These are phyloP conservation scores for Cyberlindnera euphorbiiphila DNA, from an alignment of 805 yeast species.

Conservation along the genomic window DNA sequence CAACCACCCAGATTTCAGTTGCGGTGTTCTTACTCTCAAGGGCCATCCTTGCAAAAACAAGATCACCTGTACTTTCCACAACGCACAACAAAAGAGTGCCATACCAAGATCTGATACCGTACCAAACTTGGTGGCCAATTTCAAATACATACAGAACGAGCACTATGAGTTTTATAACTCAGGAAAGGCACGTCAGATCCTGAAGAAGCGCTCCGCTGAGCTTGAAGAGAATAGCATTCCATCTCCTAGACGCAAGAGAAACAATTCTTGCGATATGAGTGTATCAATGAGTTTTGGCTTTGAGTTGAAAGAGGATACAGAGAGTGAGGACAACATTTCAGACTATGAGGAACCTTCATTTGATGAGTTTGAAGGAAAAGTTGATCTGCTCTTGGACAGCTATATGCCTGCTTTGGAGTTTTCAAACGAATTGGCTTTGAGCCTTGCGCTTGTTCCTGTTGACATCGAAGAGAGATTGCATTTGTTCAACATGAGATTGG, in stretches of 20 bases:
- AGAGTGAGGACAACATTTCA: neutral
- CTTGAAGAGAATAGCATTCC: neutral
- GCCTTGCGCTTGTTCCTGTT: neutral
- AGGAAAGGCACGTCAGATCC: constrained; percentile 1
- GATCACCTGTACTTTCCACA: constrained; percentile 17
- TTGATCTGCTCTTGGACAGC: neutral
- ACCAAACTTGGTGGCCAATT: constrained; percentile 16
- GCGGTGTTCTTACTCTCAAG: constrained; percentile 13
- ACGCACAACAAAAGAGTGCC: constrained; percentile 10
- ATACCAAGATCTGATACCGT: constrained; percentile 15
- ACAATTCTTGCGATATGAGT: constrained; percentile 3
- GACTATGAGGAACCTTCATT: neutral
- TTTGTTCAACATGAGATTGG: neutral
- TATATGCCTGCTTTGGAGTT: constrained; percentile 1
- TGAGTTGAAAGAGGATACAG: neutral
- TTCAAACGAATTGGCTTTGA: neutral
- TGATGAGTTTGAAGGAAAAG: neutral
- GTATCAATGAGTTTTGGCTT: neutral
- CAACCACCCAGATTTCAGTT: constrained; percentile 22
- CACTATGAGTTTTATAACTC: constrained; percentile 2
- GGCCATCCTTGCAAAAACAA: constrained; percentile 17
- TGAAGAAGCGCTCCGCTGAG: constrained; percentile 4
- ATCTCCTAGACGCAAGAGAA: constrained; percentile 2
- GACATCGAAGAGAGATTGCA: constrained; percentile 1
- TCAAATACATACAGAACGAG: constrained; percentile 35